Evolutionary conservation across 2,329 filamentous ascomycete species (phyloP).

Genomic region (Cladosporium cucumerinum): DNA sequence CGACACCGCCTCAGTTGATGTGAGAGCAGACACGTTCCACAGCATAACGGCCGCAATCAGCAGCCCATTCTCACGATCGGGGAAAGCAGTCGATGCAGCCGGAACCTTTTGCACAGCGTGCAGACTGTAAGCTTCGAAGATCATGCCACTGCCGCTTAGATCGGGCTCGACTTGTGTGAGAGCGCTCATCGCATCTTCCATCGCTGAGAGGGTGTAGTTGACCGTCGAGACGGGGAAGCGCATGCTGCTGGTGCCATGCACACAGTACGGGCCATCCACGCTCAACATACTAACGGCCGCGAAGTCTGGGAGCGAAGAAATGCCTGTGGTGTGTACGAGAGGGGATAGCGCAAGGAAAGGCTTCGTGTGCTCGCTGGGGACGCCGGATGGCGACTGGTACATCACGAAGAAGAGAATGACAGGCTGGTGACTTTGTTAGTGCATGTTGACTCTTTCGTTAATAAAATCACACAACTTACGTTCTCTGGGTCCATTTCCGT

Average conservation of each 20-base stretch:
- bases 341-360: not conserved
- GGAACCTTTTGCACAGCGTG: slow-evolving; percentile 1
- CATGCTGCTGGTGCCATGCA: slow-evolving; percentile 2
- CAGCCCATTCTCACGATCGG: slow-evolving; percentile 11
- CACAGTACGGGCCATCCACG: not conserved
- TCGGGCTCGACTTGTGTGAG: not conserved
- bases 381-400: slow-evolving; percentile 10
- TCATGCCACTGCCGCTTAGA: not conserved
- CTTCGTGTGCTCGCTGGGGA: not conserved
- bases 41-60: not conserved
- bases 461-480: not conserved
- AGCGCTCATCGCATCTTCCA: not conserved
- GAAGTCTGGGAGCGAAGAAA: not conserved
- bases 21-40: not conserved
- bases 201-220: not conserved
- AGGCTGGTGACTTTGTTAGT: not conserved
- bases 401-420: slow-evolving; percentile 8
- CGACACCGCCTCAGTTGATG: not conserved
- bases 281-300: not conserved
- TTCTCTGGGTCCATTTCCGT: slow-evolving; percentile 1
- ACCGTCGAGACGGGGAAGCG: not conserved
- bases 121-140: slow-evolving; percentile 9
- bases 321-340: not conserved
- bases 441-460: not conserved
- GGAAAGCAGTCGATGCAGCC: slow-evolving; percentile 3